Base-by-base conservation (phyloP, 768 basidiomycete species). In the Chalciporus chontae region DNA sequence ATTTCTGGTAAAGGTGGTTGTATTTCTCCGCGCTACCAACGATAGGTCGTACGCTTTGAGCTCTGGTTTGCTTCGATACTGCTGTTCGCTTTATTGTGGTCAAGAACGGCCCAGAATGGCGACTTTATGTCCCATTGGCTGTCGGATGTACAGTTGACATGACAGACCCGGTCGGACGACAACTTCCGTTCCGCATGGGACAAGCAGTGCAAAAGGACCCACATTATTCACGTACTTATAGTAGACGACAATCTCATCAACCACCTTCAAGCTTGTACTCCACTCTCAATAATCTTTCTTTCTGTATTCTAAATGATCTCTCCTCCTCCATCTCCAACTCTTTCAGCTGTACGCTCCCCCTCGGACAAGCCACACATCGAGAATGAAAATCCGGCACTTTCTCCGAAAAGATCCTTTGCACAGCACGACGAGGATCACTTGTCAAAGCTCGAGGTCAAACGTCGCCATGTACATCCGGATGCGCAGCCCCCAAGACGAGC, bases 201-300 rank as follows among this genome's bases (percentile, higher is more conserved):
- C 48, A 57, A 53, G 64, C 64, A 19, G 64, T 65, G 64, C 64
- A 56, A 39, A 50, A 47, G 40, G 46, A 48, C 61, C 49, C 56
- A 54, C n/a, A n/a, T n/a, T n/a, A n/a, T n/a, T n/a, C n/a, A n/a
- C n/a, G n/a, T n/a, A n/a, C n/a, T n/a, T n/a, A n/a, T n/a, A n/a
- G n/a, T n/a, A n/a, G n/a, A n/a, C 53, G 47, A 39, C 42, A 46
- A 45, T 53, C 53, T 48, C 55, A 51, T 53, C 54, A 27, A 40
- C 40, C 23, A 43, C 32, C 47, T 36, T 5, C 34, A 36, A 5
- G 50, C 19, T 39, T 24, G 55, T 47, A 32, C 51, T 53, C 41
- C 44, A 40, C 52, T 34, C 40, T 42, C 27, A 39, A 41, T 43
- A 17, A 17, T 47, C 31, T 45, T 23, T 45, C 10, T 19, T 26